A percentile compares a stretch with the other conserved stretches of the same genome.
Evolutionary conservation across 1,284 basidiomycete genomes (phyloP).

Genomic region (Spongiforma sp.): DNA sequence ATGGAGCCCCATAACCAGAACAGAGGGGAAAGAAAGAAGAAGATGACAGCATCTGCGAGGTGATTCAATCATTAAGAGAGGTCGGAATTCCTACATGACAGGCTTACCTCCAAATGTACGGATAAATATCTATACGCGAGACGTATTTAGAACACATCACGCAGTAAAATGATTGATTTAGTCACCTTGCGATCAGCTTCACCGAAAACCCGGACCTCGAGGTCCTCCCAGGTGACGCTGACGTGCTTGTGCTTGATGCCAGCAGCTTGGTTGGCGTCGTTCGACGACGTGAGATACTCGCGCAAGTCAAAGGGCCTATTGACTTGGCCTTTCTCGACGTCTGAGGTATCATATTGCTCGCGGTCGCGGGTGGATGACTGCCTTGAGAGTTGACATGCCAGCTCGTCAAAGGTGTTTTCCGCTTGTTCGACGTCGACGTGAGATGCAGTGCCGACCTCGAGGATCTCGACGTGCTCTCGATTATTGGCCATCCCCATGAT

Average conservation of each 20-base stretch:
- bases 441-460: too few species aligned
- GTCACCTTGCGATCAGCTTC: constrained; percentile 63
- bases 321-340: too few species aligned
- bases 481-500: too few species aligned
- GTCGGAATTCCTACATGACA: constrained; percentile 8
- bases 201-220: constrained; percentile 75
- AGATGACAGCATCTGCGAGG: constrained; percentile 61
- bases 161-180: neutral
- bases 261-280: constrained; percentile 67
- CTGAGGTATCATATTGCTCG: too few species aligned
- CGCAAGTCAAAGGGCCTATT: constrained; percentile 78
- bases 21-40: constrained; percentile 64
- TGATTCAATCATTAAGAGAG: neutral
- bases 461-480: too few species aligned
- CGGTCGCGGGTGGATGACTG: too few species aligned
- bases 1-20: constrained; percentile 55
- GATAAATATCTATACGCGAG: constrained; percentile 60
- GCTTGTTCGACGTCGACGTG: too few species aligned
- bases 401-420: too few species aligned
- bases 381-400: too few species aligned
- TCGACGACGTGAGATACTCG: constrained; percentile 75
- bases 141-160: constrained; percentile 5
- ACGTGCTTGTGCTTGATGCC: constrained; percentile 87
- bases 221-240: constrained; percentile 79
- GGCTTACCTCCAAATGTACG: constrained; percentile 61